phyloP scores from a whole-genome alignment of 768 basidiomycete species.

The Hydnomerulius pinastri region DNA sequence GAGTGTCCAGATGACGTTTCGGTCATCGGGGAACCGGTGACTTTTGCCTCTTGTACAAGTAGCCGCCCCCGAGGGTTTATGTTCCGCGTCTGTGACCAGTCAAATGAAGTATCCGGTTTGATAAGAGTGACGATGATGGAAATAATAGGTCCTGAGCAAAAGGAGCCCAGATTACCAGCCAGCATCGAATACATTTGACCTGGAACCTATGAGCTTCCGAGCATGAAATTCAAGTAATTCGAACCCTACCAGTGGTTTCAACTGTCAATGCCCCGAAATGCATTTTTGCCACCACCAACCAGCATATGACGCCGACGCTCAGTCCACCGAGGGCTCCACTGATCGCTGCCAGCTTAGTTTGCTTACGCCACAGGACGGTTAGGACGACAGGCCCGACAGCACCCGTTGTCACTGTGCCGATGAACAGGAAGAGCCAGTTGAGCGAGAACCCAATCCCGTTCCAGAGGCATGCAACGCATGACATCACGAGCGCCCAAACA shows the following conservation, averaged over 20 bases:
- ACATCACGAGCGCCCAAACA: constrained; percentile 26
- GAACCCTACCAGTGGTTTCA: constrained; percentile 9
- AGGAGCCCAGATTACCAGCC: constrained; percentile 17
- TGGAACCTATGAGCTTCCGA: background rate
- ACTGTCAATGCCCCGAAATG: constrained; percentile 18
- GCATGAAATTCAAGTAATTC: background rate
- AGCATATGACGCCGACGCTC: constrained; percentile 44
- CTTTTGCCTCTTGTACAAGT: constrained; percentile 13
- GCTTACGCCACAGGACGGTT: constrained; percentile 32
- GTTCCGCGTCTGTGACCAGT: constrained; percentile 18
- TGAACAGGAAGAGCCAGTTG: constrained; percentile 22
- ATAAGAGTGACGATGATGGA: constrained; percentile 16
- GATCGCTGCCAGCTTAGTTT: constrained; percentile 40
- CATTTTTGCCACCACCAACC: constrained; percentile 38
- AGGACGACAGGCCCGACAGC: constrained; percentile 28
- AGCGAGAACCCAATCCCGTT: constrained; percentile 25
- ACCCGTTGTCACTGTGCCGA: constrained; percentile 27
- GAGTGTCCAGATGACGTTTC: background rate
- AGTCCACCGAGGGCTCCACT: constrained; percentile 44
- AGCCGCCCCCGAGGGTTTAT: constrained; percentile 14
- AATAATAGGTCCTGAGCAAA: constrained; percentile 15
- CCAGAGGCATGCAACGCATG: constrained; percentile 26
- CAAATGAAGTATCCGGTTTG: constrained; percentile 17
- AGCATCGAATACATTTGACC: constrained; percentile 17
- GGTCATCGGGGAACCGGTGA: constrained; percentile 2